Percentiles rank a stretch among this genome's conserved stretches.
Evolutionary conservation across 2,329 filamentous ascomycete species (phyloP).

Genomic region (Endocalyx cinctus): DNA sequence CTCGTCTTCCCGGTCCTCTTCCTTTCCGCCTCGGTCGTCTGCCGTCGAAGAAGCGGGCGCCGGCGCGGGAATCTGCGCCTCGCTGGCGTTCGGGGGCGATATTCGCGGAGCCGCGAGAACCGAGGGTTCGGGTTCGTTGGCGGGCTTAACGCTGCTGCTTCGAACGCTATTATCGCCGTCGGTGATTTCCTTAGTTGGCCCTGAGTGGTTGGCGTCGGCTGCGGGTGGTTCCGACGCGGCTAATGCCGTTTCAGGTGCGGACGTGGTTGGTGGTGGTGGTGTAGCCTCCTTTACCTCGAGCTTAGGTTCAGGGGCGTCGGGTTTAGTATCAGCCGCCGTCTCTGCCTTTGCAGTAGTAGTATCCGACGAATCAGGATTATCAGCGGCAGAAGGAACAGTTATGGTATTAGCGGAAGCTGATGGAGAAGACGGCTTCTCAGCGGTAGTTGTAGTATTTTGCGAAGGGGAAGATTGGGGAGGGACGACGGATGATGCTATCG

Average conservation of each 20-base stretch:
- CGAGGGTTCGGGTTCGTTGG: constrained; percentile 1
- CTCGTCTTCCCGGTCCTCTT: constrained; percentile 4
- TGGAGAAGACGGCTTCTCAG: background rate
- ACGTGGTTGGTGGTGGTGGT: no score
- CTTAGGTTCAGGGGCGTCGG: background rate
- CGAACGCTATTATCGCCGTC: no score
- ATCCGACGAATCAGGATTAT: background rate
- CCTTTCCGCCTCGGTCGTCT: background rate
- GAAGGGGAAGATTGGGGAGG: constrained; percentile 19
- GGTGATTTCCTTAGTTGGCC: background rate
- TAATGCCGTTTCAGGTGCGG: constrained; percentile 2
- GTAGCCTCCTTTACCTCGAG: background rate
- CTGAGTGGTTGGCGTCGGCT: constrained; percentile 1
- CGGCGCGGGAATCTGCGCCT: constrained; percentile 19
- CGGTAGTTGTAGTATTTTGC: constrained; percentile 2
- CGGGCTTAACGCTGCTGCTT: background rate
- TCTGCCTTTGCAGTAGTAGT: background rate
- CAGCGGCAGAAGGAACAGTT: background rate
- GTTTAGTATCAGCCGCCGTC: background rate
- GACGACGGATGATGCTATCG: constrained; percentile 35
- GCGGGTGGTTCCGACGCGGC: background rate
- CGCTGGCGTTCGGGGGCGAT: constrained; percentile 18
- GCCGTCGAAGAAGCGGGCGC: constrained; percentile 3
- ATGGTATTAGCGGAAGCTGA: background rate
- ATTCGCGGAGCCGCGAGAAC: constrained; percentile 24